Base-by-base conservation (phyloP, 768 basidiomycete genomes). In the Rhizopogon vesiculosus region DNA sequence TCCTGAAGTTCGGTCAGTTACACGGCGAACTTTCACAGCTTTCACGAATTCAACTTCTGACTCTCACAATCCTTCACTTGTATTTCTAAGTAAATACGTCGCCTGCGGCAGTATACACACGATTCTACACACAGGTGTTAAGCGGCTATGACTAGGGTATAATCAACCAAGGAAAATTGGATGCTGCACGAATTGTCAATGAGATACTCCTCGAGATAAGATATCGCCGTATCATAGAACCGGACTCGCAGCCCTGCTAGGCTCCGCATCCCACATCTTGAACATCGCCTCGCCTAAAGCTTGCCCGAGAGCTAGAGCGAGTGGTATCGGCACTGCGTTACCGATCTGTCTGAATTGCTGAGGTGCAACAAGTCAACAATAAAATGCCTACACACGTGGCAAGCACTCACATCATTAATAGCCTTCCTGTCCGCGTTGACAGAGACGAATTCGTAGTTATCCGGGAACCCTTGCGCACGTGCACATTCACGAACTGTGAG, bases 321-420 rank as follows among this genome's bases (percentile, higher is more conserved):
- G 74, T 3, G 85, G 84, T 7, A 89, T 76, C 3, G 89, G 87
- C 7, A 90, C 89, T 2, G 88, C 89, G 62, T 91, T 91, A 0
- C 89, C 90, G 44, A 91, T 90, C 59, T 91, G 89, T 48, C 79
- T 74, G 55, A 84, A 74, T 83, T 86, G 85, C 89, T 91, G 58
- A 22, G 57, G 38, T 13, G 5, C 38, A 56, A 38, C 40, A 18
- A 5, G 19, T 16, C 61, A 56, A 58, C 48, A 15, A 33, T 53
- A 4, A 9, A 8, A 10, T 16, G n/a, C 4, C 55, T 43, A 35
- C 54, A 29, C 33, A 42, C 46, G 19, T 28, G 28, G 43, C 52
- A 46, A 28, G 33, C 13, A 74, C 82, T 56, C 55, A 90, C 89
- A 59, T 88, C 85, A 12, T 71, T 61, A 1, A 82, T 61, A 33